A percentile compares a stretch with the other conserved stretches of the same genome.
Conservation (phyloP, 1,284 basidiomycete species). For the Puccinia polysora region DNA sequence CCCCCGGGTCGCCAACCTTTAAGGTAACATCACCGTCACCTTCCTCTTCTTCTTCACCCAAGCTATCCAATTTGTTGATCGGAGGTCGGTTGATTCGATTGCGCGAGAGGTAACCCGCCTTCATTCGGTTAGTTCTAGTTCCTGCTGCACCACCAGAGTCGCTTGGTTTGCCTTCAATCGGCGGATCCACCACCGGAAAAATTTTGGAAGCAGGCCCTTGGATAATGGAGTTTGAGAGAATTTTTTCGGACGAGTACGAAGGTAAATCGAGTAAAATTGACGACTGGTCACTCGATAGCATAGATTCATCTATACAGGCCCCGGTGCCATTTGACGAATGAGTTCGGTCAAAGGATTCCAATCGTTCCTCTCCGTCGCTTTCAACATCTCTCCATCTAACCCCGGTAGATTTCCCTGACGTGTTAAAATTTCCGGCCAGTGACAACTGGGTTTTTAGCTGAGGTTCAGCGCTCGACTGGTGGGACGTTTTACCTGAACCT, state of each 20-base stretch:
- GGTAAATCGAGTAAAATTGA: slow-evolving; percentile 1
- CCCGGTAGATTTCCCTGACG: not conserved
- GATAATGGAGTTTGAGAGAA: slow-evolving; percentile 13
- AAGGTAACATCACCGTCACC: slow-evolving; percentile 8
- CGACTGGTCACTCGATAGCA: slow-evolving; percentile 17
- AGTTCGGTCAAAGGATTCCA: slow-evolving; percentile 30
- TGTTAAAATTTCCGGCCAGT: not conserved
- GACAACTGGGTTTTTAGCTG: not conserved
- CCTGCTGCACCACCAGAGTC: not conserved
- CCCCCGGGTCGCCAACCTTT: not conserved
- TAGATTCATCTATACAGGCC: slow-evolving; percentile 15
- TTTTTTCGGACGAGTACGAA: not conserved
- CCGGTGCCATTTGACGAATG: slow-evolving; percentile 6
- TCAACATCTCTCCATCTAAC: slow-evolving; percentile 39
- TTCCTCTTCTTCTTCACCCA: slow-evolving; percentile 38
- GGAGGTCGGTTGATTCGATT: not conserved
- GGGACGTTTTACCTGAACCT: not conserved
- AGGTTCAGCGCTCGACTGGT: not conserved
- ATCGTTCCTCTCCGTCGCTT: slow-evolving; percentile 26
- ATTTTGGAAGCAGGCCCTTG: not conserved
- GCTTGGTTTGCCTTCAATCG: not conserved
- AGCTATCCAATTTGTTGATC: slow-evolving; percentile 24
- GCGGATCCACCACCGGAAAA: not conserved
- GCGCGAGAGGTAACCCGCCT: slow-evolving; percentile 23
- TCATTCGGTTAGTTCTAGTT: slow-evolving; percentile 24